phyloP scores from a whole-genome alignment of 306 rosid species.

The Pueraria montana region DNA sequence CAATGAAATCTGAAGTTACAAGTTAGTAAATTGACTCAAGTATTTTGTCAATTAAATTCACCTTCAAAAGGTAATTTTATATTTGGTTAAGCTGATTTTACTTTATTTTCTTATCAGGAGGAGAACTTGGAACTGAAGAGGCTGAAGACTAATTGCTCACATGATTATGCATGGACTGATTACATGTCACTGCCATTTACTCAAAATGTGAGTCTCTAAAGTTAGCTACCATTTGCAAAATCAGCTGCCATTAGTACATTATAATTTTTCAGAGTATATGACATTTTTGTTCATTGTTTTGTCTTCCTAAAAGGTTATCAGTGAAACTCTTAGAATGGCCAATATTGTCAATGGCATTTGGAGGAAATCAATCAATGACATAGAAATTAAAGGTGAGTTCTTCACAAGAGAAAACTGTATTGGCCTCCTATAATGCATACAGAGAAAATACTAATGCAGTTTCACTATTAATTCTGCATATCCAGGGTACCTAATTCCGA shows the following conservation, averaged over 20 bases:
- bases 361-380: slow-evolving; percentile 86
- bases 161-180: slow-evolving; percentile 76
- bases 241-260: background rate
- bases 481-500: slow-evolving; percentile 81
- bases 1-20: background rate
- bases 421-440: background rate
- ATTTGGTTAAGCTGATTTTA: slow-evolving; percentile 18
- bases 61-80: background rate
- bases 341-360: slow-evolving; percentile 92
- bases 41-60: background rate
- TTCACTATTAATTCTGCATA: slow-evolving; percentile 16
- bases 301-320: slow-evolving; percentile 68
- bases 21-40: background rate
- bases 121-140: slow-evolving; percentile 91
- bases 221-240: slow-evolving; percentile 24
- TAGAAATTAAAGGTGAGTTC: slow-evolving; percentile 77
- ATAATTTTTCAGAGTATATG: background rate
- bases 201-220: slow-evolving; percentile 73
- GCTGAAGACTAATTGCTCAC: slow-evolving; percentile 54
- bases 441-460: slow-evolving; percentile 7
- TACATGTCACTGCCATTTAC: slow-evolving; percentile 89
- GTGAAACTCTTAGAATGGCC: slow-evolving; percentile 94
- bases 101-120: slow-evolving; percentile 57
- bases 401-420: background rate
- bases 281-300: background rate